phyloP scores from a whole-genome alignment of 2,329 filamentous ascomycete genomes.

The Exophiala alcalophila region DNA sequence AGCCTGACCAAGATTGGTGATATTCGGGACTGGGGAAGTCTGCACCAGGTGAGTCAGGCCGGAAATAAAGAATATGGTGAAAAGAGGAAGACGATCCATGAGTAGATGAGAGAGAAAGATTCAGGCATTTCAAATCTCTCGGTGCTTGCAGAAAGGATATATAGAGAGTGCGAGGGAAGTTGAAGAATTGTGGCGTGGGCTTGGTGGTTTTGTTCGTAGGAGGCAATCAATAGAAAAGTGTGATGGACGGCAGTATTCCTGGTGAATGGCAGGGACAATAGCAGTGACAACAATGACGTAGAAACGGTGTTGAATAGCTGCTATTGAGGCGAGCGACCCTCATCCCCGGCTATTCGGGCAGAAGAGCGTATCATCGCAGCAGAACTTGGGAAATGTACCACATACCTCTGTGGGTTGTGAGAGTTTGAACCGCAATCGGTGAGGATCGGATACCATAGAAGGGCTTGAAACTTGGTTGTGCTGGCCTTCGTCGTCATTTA shows the following conservation, averaged over 20 bases:
- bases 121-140: neutral
- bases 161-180: neutral
- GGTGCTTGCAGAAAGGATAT: neutral
- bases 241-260: neutral
- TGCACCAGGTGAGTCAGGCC: conserved; percentile 15
- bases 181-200: too few species aligned
- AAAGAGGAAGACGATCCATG: conserved; percentile 10
- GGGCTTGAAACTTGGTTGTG: neutral
- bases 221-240: neutral
- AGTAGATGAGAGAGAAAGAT: neutral
- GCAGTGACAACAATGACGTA: conserved; percentile 7
- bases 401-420: too few species aligned
- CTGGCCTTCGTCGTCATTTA: neutral
- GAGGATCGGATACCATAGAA: conserved; percentile 4
- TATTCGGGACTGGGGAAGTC: conserved; percentile 7
- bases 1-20: neutral
- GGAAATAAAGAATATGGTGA: conserved; percentile 9
- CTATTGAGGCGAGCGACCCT: neutral
- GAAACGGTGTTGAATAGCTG: neutral
- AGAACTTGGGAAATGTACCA: neutral
- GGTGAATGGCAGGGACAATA: conserved; percentile 6
- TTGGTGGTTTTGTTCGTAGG: too few species aligned
- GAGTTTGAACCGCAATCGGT: conserved; percentile 16
- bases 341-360: neutral
- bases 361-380: conserved; percentile 1